phyloP scores from a whole-genome alignment of 352 stramenopile genomes.

The Pythium myriotylum region DNA sequence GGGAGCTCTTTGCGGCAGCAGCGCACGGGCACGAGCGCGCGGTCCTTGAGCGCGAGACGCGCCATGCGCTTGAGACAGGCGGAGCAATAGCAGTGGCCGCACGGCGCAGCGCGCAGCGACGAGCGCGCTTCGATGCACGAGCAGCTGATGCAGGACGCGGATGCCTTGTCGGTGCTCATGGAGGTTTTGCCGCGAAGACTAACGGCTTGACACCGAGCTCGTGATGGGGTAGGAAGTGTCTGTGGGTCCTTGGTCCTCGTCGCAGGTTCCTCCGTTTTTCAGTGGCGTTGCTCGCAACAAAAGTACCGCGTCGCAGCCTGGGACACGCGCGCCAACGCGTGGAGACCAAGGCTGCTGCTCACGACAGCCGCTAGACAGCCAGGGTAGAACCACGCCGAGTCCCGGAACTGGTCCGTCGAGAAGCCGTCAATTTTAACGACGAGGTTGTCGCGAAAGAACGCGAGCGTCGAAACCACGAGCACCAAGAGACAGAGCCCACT shows the following conservation, averaged over 20 bases:
- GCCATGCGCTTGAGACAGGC: slow-evolving; percentile 64
- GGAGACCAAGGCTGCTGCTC: slow-evolving; percentile 11
- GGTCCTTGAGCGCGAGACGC: slow-evolving; percentile 56
- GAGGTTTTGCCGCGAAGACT: no score
- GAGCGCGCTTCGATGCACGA: slow-evolving; percentile 19
- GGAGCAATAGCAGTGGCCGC: slow-evolving; percentile 64
- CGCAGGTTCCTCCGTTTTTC: neutral
- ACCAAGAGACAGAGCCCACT: slow-evolving; percentile 37
- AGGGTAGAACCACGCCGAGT: slow-evolving; percentile 17
- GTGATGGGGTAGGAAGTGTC: slow-evolving; percentile 1
- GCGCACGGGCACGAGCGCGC: slow-evolving; percentile 58
- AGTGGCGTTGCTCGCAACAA: slow-evolving; percentile 38
- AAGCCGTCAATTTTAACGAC: slow-evolving; percentile 21
- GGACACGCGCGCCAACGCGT: slow-evolving; percentile 42
- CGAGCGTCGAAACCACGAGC: slow-evolving; percentile 32
- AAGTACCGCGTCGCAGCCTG: slow-evolving; percentile 60
- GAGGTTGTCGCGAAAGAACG: slow-evolving; percentile 38
- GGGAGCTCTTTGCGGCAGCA: slow-evolving; percentile 76
- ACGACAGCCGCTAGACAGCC: slow-evolving; percentile 3
- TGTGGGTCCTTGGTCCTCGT: slow-evolving; percentile 5
- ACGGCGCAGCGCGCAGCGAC: slow-evolving; percentile 42
- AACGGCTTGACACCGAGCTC: no score
- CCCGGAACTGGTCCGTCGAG: slow-evolving; percentile 19
- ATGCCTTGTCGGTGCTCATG: slow-evolving; percentile 4
- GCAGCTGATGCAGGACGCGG: slow-evolving; percentile 50